phyloP scores from a whole-genome alignment of 805 yeast genomes.

The Candida railenensis region DNA sequence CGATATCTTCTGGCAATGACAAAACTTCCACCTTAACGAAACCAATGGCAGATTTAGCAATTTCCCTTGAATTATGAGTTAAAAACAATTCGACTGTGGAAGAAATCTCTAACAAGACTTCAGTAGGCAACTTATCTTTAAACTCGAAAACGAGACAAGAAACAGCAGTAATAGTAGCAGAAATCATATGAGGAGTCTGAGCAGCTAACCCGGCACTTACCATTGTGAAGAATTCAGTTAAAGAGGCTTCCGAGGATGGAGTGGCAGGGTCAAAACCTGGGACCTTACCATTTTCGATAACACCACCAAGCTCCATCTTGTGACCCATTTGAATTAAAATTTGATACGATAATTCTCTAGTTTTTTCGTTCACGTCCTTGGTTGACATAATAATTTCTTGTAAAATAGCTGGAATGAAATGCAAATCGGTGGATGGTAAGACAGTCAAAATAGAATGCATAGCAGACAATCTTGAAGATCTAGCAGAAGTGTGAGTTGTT shows the following conservation, averaged over 20 bases:
- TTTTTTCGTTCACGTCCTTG: constrained; percentile 89
- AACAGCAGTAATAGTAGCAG: constrained; percentile 87
- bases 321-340: constrained; percentile 78
- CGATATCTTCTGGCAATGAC: constrained; percentile 74
- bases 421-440: constrained; percentile 63
- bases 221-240: constrained; percentile 87
- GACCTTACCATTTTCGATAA: constrained; percentile 60
- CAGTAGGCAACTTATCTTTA: constrained; percentile 59
- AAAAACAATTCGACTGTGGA: constrained; percentile 87
- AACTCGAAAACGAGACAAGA: constrained; percentile 87
- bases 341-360: constrained; percentile 77
- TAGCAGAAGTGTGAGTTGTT: constrained; percentile 66
- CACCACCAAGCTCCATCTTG: constrained; percentile 69
- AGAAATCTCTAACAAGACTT: constrained; percentile 68
- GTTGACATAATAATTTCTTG: constrained; percentile 90
- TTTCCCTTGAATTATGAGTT: constrained; percentile 88
- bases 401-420: constrained; percentile 75
- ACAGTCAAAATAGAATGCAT: constrained; percentile 57
- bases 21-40: constrained; percentile 88
- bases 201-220: constrained; percentile 96
- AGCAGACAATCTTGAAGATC: constrained; percentile 76
- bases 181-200: constrained; percentile 90
- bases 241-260: constrained; percentile 64
- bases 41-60: constrained; percentile 92
- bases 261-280: constrained; percentile 64